Conservation (phyloP, 2,329 filamentous ascomycete species). For the Botrytis tulipae region DNA sequence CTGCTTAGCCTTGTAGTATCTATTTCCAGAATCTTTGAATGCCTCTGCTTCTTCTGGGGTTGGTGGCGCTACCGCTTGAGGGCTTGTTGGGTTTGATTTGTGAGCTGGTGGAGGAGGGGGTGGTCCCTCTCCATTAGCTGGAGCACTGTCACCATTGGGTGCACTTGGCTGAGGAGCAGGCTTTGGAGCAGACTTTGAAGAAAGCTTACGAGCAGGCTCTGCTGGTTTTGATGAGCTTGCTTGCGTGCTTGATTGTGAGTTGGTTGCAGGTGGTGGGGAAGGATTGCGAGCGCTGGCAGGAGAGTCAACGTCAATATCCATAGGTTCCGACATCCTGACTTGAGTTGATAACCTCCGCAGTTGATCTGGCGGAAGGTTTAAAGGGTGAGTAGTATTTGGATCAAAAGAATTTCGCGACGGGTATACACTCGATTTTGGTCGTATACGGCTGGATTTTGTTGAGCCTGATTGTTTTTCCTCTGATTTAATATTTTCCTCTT, state of each 20-base stretch:
- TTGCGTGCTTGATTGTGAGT: conserved; percentile 26
- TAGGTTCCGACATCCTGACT: conserved; percentile 54
- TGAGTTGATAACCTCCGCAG: conserved; percentile 71
- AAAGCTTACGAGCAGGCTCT: conserved; percentile 43
- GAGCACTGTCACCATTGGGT: conserved; percentile 38
- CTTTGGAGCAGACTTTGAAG: conserved; percentile 11
- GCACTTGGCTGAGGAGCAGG: conserved; percentile 45
- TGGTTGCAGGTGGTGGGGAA: conserved; percentile 51
- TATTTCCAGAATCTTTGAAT: conserved; percentile 92
- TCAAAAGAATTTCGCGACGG: conserved; percentile 50
- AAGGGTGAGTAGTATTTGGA: conserved; percentile 69
- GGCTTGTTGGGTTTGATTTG: conserved; percentile 61
- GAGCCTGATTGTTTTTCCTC: conserved; percentile 31
- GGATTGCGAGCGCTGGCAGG: conserved; percentile 46
- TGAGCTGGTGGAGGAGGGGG: conserved; percentile 72
- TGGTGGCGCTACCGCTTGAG: conserved; percentile 46
- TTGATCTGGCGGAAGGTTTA: conserved; percentile 89
- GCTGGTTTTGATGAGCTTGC: conserved; percentile 32
- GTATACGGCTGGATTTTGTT: conserved; percentile 35
- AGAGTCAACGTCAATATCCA: conserved; percentile 73
- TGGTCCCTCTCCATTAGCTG: conserved; percentile 34
- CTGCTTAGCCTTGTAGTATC: conserved; percentile 93
- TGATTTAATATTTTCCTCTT: conserved; percentile 33
- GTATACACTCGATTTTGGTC: conserved; percentile 32
- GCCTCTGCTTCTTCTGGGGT: conserved; percentile 74